Evolutionary conservation across 495 filamentous ascomycete species (phyloP).

Genomic region (Xylaria bambusicola): DNA sequence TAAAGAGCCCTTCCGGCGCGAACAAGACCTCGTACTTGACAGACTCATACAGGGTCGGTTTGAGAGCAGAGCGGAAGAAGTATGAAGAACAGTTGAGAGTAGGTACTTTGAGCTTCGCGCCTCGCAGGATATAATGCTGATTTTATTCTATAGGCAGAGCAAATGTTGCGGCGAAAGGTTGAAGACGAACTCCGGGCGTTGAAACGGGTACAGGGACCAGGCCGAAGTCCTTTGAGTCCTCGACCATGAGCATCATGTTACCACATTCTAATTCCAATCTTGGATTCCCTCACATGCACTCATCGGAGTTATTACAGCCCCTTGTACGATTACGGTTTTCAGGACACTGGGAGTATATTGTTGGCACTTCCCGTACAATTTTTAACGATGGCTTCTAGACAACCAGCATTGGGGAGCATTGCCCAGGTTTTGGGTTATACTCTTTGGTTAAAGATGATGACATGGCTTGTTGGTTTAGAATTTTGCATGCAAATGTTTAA

Average conservation of each 20-base stretch:
- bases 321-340: conserved; percentile 18
- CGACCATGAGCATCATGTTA: conserved; percentile 22
- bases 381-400: conserved; percentile 15
- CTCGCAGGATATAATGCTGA: conserved; percentile 18
- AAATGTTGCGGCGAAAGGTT: conserved; percentile 44
- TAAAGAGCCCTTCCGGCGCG: conserved; percentile 34
- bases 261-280: conserved; percentile 17
- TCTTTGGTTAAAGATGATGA: conserved; percentile 20
- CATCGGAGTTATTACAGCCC: not conserved
- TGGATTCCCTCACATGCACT: conserved; percentile 23
- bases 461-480: conserved; percentile 9
- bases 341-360: conserved; percentile 16
- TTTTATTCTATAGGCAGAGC: conserved; percentile 46
- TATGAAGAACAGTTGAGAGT: conserved; percentile 54
- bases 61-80: conserved; percentile 55
- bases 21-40: conserved; percentile 36
- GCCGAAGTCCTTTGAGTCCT: conserved; percentile 39
- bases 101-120: conserved; percentile 23
- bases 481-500: conserved; percentile 4
- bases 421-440: conserved; percentile 26
- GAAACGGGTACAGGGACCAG: conserved; percentile 37
- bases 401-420: conserved; percentile 19
- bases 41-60: conserved; percentile 32
- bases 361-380: conserved; percentile 15
- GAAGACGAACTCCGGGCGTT: conserved; percentile 49